Conservation (phyloP, 768 basidiomycete genomes). For the Piloderma croceum region DNA sequence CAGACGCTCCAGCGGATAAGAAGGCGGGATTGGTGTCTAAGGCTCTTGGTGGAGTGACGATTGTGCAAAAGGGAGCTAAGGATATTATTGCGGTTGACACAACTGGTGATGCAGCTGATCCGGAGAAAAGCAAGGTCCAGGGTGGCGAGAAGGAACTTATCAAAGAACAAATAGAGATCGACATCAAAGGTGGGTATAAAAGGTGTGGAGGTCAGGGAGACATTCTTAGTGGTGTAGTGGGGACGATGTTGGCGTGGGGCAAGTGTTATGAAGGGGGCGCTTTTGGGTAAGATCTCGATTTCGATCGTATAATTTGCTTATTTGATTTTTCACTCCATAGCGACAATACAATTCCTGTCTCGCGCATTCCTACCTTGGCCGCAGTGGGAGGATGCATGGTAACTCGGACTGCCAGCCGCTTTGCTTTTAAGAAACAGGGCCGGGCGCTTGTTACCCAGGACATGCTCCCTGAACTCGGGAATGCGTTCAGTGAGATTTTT, state of each 20-base stretch:
- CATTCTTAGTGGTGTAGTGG: slow-evolving; percentile 82
- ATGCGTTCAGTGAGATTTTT: slow-evolving; percentile 71
- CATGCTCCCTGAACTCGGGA: slow-evolving; percentile 60
- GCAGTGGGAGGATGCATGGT: slow-evolving; percentile 85
- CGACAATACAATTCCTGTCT: slow-evolving; percentile 48
- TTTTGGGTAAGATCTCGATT: slow-evolving; percentile 54
- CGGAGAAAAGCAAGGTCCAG: slow-evolving; percentile 38
- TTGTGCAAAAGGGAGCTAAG: slow-evolving; percentile 79
- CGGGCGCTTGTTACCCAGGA: slow-evolving; percentile 81
- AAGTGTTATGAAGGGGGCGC: slow-evolving; percentile 85
- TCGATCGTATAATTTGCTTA: not conserved
- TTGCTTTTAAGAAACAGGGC: slow-evolving; percentile 71
- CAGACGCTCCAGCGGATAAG: slow-evolving; percentile 41
- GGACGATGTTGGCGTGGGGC: slow-evolving; percentile 91
- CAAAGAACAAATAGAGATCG: slow-evolving; percentile 59
- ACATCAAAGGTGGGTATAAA: slow-evolving; percentile 76
- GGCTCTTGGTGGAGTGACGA: slow-evolving; percentile 78
- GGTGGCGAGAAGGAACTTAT: slow-evolving; percentile 48
- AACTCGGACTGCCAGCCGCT: slow-evolving; percentile 75
- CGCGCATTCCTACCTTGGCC: slow-evolving; percentile 75
- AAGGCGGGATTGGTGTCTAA: slow-evolving; percentile 70
- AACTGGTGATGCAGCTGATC: slow-evolving; percentile 45
- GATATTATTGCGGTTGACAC: slow-evolving; percentile 83
- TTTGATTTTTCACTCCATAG: slow-evolving; percentile 25
- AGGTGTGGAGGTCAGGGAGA: slow-evolving; percentile 97